These are phyloP conservation scores for Nannizziopsis arthrosporioides DNA, from an alignment of 2,329 filamentous ascomycete genomes.

Conservation along the genomic window DNA sequence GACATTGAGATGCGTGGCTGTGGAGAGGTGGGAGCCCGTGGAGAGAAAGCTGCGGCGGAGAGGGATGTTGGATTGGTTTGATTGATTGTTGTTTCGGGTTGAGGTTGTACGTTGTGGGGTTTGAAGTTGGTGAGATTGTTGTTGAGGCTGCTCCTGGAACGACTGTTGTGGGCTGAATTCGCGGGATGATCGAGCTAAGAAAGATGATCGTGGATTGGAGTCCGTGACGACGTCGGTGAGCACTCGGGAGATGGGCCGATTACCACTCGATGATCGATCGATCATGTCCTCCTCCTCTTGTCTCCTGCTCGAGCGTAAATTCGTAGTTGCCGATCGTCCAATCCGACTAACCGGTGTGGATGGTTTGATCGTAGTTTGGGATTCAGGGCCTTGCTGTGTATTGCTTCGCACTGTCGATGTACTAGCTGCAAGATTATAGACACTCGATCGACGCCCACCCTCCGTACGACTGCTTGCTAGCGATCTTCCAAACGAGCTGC, in stretches of 20 bases:
- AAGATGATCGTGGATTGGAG: neutral
- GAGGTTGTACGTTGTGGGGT: conserved; percentile 8
- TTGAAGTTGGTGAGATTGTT: conserved; percentile 15
- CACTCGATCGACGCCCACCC: conserved; percentile 28
- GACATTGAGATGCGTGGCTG: conserved; percentile 30
- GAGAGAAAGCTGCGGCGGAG: conserved; percentile 30
- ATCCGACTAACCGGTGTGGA: conserved; percentile 27
- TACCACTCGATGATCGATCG: conserved; percentile 22
- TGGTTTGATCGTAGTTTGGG: conserved; percentile 20
- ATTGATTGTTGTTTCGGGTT: conserved; percentile 16
- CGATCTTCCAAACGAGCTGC: conserved; percentile 18
- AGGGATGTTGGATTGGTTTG: conserved; percentile 26
- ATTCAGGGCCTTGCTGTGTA: conserved; percentile 22
- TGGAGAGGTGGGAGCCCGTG: conserved; percentile 25
- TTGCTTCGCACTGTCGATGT: conserved; percentile 13
- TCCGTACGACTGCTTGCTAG: conserved; percentile 24
- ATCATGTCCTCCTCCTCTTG: conserved; percentile 29
- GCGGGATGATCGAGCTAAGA: conserved; percentile 2
- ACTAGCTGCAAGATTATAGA: conserved; percentile 22
- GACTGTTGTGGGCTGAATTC: conserved; percentile 15
- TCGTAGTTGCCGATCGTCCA: conserved; percentile 31
- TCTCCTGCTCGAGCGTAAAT: conserved; percentile 22
- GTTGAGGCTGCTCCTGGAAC: conserved; percentile 16
- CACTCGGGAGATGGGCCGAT: conserved; percentile 32
- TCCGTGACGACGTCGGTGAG: conserved; percentile 28